Conservation (phyloP, 306 rosid genomes). For the Quercus robur region DNA sequence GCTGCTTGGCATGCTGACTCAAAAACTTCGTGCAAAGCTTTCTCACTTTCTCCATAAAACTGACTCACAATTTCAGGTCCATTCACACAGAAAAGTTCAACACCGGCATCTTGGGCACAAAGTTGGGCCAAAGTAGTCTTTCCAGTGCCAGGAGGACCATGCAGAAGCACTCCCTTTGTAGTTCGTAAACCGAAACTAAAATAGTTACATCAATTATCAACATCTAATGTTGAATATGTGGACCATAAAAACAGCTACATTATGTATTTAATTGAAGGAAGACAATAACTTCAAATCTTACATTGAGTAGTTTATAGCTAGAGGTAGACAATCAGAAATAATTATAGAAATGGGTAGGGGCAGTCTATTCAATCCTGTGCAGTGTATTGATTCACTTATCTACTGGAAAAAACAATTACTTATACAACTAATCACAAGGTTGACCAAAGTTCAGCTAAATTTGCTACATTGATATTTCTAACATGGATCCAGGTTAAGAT, state of each 20-base stretch:
- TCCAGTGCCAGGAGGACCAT: slow-evolving; percentile 97
- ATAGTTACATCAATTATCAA: slow-evolving; percentile 17
- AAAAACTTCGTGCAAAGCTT: slow-evolving; percentile 60
- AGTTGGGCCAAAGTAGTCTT: slow-evolving; percentile 77
- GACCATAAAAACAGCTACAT: background rate
- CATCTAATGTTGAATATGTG: slow-evolving; percentile 1
- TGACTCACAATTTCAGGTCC: slow-evolving; percentile 82
- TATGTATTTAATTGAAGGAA: background rate
- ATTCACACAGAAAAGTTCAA: slow-evolving; percentile 63
- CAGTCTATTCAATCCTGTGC: background rate
- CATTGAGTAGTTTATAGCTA: background rate
- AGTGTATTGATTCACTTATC: background rate
- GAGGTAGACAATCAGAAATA: background rate
- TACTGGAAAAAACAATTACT: background rate
- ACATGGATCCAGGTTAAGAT: background rate
- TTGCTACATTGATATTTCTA: background rate
- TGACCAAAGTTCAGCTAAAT: background rate
- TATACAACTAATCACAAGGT: background rate
- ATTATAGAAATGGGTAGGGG: background rate
- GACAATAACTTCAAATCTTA: background rate
- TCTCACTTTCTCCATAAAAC: slow-evolving; percentile 86
- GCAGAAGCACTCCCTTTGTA: slow-evolving; percentile 90
- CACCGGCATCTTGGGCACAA: slow-evolving; percentile 72
- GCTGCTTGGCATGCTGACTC: slow-evolving; percentile 72
- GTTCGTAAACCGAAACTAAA: slow-evolving; percentile 74